These are phyloP conservation scores for Adansonia grandidieri DNA, from an alignment of 441 rosid genomes.

Conservation along the genomic window DNA sequence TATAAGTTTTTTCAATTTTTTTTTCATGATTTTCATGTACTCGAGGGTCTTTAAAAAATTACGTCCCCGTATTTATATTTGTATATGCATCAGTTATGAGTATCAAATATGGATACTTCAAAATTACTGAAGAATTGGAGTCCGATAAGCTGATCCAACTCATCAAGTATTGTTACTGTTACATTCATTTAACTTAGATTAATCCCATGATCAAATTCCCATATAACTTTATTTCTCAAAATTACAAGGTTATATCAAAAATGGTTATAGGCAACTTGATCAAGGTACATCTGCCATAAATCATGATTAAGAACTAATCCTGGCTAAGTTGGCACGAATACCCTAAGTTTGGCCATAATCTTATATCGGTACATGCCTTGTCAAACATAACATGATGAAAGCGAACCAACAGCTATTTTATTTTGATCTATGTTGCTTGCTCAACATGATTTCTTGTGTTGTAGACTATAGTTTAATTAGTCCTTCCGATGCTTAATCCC, in stretches of 20 bases:
- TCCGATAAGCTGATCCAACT: too few species aligned
- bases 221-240: background rate
- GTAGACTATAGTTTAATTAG: background rate
- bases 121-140: too few species aligned
- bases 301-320: background rate
- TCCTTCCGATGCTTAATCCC: background rate
- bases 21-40: too few species aligned
- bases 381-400: conserved; percentile 17
- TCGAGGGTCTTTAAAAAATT: too few species aligned
- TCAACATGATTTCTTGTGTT: conserved; percentile 8
- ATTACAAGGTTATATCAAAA: background rate
- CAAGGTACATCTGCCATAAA: background rate
- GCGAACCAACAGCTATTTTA: background rate
- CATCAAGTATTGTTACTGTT: too few species aligned
- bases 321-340: background rate
- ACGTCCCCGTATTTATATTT: too few species aligned
- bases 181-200: too few species aligned
- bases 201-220: background rate
- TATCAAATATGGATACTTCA: too few species aligned
- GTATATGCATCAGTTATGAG: too few species aligned
- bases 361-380: background rate
- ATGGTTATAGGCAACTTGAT: background rate
- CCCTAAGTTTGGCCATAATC: background rate
- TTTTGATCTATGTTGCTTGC: conserved; percentile 17
- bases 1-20: too few species aligned